Evolutionary conservation across 2,329 filamentous ascomycete species (phyloP).

Genomic region (Arthrobotrys pseudoclavata): DNA sequence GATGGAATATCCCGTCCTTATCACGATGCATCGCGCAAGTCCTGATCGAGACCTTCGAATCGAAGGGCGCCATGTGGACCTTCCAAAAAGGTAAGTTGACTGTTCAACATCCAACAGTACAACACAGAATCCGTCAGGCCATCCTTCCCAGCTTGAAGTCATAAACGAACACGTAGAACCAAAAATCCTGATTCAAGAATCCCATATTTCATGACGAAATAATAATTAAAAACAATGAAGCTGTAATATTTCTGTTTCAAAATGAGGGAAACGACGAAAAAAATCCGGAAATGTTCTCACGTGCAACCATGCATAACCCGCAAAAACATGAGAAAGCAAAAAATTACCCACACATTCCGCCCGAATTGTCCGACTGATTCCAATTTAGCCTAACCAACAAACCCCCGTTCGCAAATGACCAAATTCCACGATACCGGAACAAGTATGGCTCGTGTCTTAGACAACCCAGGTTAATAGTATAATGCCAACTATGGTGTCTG

Average conservation of each 20-base stretch:
- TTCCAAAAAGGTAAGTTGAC: constrained; percentile 9
- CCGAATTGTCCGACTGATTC: constrained; percentile 30
- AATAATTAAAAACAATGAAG: background rate
- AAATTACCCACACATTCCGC: constrained; percentile 21
- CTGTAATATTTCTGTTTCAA: constrained; percentile 12
- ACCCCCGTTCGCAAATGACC: constrained; percentile 21
- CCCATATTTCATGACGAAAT: background rate
- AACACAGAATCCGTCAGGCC: constrained; percentile 24
- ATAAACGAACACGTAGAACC: constrained; percentile 21
- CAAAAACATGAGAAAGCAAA: background rate
- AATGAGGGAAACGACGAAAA: constrained; percentile 4
- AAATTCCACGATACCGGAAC: constrained; percentile 29
- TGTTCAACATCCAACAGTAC: constrained; percentile 9
- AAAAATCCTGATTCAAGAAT: background rate
- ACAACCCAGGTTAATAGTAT: constrained; percentile 2
- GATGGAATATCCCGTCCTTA: constrained; percentile 6
- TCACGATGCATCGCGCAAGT: background rate
- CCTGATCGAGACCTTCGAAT: background rate
- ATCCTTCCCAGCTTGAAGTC: constrained; percentile 2
- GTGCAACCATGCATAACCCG: constrained; percentile 5
- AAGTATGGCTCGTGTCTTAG: constrained; percentile 12
- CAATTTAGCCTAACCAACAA: constrained; percentile 30
- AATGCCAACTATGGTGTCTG: constrained; percentile 20
- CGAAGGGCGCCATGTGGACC: constrained; percentile 25
- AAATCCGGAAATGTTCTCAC: constrained; percentile 17